Evolutionary conservation across 768 basidiomycete species (phyloP).

Genomic region (Phylloporus rhodoxanthus): DNA sequence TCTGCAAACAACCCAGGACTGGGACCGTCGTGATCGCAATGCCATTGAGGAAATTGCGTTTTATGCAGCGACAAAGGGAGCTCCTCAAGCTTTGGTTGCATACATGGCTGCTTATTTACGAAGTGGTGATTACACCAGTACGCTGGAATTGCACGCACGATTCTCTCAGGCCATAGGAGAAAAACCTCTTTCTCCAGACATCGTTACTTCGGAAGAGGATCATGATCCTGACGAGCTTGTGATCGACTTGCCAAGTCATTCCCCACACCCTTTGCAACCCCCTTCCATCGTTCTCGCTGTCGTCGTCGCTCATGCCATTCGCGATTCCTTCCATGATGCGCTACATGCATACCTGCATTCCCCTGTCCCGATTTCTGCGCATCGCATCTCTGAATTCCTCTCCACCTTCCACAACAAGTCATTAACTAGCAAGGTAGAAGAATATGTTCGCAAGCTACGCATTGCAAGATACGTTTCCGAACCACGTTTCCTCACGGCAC

Average conservation of each 20-base stretch:
- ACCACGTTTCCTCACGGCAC: slow-evolving; percentile 44
- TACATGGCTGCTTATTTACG: slow-evolving; percentile 45
- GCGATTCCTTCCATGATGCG: slow-evolving; percentile 53
- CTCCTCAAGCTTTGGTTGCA: slow-evolving; percentile 43
- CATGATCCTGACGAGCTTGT: slow-evolving; percentile 23
- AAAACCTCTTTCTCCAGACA: slow-evolving; percentile 15
- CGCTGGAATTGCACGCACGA: slow-evolving; percentile 41
- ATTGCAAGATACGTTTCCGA: slow-evolving; percentile 47
- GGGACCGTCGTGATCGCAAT: slow-evolving; percentile 27
- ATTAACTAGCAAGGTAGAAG: slow-evolving; percentile 38
- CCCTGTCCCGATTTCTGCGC: slow-evolving; percentile 32
- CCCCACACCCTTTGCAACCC: slow-evolving; percentile 10
- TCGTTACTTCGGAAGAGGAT: slow-evolving; percentile 10
- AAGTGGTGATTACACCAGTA: slow-evolving; percentile 35
- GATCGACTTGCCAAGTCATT: slow-evolving; percentile 17
- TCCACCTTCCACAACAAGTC: slow-evolving; percentile 31
- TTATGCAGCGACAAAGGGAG: slow-evolving; percentile 39
- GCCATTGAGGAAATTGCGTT: slow-evolving; percentile 46
- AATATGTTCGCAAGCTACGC: slow-evolving; percentile 45
- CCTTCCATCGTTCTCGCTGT: slow-evolving; percentile 46
- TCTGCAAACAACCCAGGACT: slow-evolving; percentile 15
- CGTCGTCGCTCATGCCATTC: slow-evolving; percentile 56
- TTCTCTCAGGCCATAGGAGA: slow-evolving; percentile 28
- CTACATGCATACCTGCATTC: slow-evolving; percentile 39
- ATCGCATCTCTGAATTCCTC: slow-evolving; percentile 37